Percentiles rank a stretch among this genome's conserved stretches.
These are phyloP conservation scores for Citrus maxima DNA, from an alignment of 345 rosid species.

Conservation along the genomic window DNA sequence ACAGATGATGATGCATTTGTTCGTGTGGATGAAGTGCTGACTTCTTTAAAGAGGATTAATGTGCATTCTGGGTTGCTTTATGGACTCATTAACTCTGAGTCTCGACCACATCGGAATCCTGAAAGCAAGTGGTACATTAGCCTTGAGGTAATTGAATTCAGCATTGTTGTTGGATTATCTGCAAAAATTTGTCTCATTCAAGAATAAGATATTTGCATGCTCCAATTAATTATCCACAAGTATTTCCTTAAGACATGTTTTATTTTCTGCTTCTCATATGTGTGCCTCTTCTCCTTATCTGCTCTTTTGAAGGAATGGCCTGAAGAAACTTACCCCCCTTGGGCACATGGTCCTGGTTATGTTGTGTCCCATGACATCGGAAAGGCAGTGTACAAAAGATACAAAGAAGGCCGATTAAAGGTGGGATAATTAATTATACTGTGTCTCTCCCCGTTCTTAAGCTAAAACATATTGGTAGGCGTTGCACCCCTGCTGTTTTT, in stretches of 20 bases:
- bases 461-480: not conserved
- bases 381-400: conserved; percentile 50
- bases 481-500: not conserved
- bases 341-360: conserved; percentile 98
- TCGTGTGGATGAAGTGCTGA: conserved; percentile 82
- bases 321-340: conserved; percentile 75
- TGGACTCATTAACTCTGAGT: conserved; percentile 83
- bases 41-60: conserved; percentile 59
- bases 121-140: conserved; percentile 98
- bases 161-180: not conserved
- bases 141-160: conserved; percentile 49
- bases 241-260: not conserved
- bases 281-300: not conserved
- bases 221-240: not conserved
- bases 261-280: not conserved
- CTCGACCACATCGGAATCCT: conserved; percentile 73
- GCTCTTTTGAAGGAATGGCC: conserved; percentile 67
- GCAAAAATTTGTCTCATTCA: not conserved
- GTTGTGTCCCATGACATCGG: conserved; percentile 82
- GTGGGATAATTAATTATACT: conserved; percentile 25
- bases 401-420: conserved; percentile 58
- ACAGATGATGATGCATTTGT: conserved; percentile 98
- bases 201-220: not conserved
- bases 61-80: conserved; percentile 66
- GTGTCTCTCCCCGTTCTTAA: not conserved